Evolutionary conservation across 2,329 filamentous ascomycete genomes (phyloP), one percentile per base, ranked within the genome.

Genomic region (Phialocephala sp.): DNA sequence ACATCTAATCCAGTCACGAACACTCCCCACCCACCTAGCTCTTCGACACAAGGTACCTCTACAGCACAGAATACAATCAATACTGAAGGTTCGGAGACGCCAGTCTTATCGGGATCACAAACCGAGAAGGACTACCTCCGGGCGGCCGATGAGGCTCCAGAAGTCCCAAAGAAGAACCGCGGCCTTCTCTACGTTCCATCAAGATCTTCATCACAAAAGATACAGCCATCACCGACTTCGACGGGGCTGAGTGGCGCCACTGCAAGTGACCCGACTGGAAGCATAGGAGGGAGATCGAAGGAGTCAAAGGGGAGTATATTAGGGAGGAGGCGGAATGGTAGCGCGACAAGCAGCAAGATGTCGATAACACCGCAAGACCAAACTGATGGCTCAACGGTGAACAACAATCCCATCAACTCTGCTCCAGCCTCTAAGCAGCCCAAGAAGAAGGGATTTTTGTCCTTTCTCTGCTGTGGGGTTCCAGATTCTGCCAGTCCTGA

Each of bases 221-320:
- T 85, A 73, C 84, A 89, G 75, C 80, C 85, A 67, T 88, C 85
- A 54, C 82, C 85, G 63, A 86, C 85, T 63, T 81, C 84, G 54
- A 87, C 86, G 50, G 86, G 84, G 59, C 77, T 89, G 68, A 88
- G 85, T 77, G 87, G 86, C 72, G 83, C 81, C 56, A 88, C 86
- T 60, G 83, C 83, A 63, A 84, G 81, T 77, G 86, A 89, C 71
- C 80, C 84, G 63, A 81, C 84, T 76, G 87, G 87, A 73, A 90
- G 86, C 75, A 86, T 88, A 72, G 84, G 85, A 71, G 84, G 84
- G 66, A 83, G 84, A 71, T 91, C 89, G 58, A 90, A 87, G 77
- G 87, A 86, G 71, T 89, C 87, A 67, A 88, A 84, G 79, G 81
- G 83, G 71, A 91, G 88, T 78, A 87, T 89, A 72, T 79, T 87